Evolutionary conservation across 345 rosid genomes (phyloP).

Genomic region (Schrenkiella parvula): DNA sequence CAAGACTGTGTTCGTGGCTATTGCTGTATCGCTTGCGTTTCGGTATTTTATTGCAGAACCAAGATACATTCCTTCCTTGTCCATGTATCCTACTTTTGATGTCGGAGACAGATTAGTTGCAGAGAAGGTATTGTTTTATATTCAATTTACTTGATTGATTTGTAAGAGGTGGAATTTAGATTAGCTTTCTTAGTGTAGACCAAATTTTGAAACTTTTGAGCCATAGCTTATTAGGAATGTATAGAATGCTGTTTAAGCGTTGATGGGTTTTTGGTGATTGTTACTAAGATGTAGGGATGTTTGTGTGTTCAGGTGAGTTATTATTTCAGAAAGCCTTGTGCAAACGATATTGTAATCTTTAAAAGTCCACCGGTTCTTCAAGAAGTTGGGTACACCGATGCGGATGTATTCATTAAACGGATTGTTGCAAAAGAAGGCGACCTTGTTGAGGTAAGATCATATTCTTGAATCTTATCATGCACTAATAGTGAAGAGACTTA

Average conservation of each 20-base stretch:
- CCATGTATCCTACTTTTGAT: slow-evolving; percentile 98
- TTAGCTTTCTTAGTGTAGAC: not conserved
- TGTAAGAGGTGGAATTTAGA: not conserved
- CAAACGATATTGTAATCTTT: slow-evolving; percentile 88
- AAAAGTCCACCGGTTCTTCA: slow-evolving; percentile 95
- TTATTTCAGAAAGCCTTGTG: slow-evolving; percentile 91
- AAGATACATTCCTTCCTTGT: slow-evolving; percentile 90
- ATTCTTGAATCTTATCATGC: not conserved
- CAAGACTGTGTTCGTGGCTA: slow-evolving; percentile 68
- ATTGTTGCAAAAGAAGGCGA: slow-evolving; percentile 93
- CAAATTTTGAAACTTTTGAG: not conserved
- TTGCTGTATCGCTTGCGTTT: slow-evolving; percentile 76
- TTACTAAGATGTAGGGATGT: not conserved
- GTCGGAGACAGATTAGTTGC: slow-evolving; percentile 93
- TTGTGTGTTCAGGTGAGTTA: slow-evolving; percentile 60
- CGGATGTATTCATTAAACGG: slow-evolving; percentile 92
- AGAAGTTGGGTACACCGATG: slow-evolving; percentile 87
- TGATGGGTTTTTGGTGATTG: not conserved
- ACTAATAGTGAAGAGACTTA: not conserved
- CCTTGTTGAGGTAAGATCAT: slow-evolving; percentile 62
- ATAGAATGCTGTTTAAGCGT: not conserved
- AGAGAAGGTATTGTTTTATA: slow-evolving; percentile 60
- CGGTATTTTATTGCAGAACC: slow-evolving; percentile 88
- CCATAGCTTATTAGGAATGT: not conserved
- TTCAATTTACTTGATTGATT: not conserved